Evolutionary conservation across 371 early-diverging fungal genomes (phyloP).

Genomic region (Apophysomyces ossiformis): DNA sequence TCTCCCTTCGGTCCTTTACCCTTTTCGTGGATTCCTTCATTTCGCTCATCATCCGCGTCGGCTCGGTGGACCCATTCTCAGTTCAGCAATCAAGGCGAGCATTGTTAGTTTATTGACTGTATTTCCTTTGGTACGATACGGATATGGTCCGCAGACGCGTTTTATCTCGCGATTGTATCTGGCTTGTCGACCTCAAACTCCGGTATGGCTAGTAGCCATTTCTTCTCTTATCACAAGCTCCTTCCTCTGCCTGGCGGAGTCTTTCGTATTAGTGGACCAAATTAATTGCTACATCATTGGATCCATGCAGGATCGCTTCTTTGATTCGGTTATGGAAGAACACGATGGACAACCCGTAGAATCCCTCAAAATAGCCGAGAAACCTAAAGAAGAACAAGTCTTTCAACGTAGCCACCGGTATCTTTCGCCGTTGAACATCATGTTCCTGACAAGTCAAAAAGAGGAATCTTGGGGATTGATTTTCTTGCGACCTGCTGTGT

Average conservation of each 20-base stretch:
- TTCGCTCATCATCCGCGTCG: slow-evolving; percentile 34
- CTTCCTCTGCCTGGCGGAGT: slow-evolving; percentile 32
- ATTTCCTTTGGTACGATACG: slow-evolving; percentile 33
- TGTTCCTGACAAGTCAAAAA: slow-evolving; percentile 33
- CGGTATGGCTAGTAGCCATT: slow-evolving; percentile 17
- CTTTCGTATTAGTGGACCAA: slow-evolving; percentile 32
- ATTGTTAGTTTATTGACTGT: slow-evolving; percentile 33
- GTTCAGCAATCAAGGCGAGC: slow-evolving; percentile 39
- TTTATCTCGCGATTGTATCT: slow-evolving; percentile 16
- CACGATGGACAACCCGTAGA: slow-evolving; percentile 26
- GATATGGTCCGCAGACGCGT: slow-evolving; percentile 31
- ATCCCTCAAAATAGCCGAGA: slow-evolving; percentile 15
- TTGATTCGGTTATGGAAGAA: slow-evolving; percentile 40
- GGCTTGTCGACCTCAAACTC: slow-evolving; percentile 14
- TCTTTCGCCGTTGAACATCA: slow-evolving; percentile 36
- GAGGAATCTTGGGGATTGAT: slow-evolving; percentile 30
- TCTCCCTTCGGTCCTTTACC: slow-evolving; percentile 31
- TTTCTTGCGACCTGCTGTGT: slow-evolving; percentile 32
- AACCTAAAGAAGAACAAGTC: neutral
- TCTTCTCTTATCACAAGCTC: slow-evolving; percentile 23
- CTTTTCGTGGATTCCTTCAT: slow-evolving; percentile 42
- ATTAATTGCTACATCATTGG: slow-evolving; percentile 33
- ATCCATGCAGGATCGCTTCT: slow-evolving; percentile 32
- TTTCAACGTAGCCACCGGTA: slow-evolving; percentile 15
- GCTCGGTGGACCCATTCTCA: slow-evolving; percentile 35